Evolutionary conservation across 352 stramenopile species (phyloP).

Genomic region (Phytophthora tubulina): DNA sequence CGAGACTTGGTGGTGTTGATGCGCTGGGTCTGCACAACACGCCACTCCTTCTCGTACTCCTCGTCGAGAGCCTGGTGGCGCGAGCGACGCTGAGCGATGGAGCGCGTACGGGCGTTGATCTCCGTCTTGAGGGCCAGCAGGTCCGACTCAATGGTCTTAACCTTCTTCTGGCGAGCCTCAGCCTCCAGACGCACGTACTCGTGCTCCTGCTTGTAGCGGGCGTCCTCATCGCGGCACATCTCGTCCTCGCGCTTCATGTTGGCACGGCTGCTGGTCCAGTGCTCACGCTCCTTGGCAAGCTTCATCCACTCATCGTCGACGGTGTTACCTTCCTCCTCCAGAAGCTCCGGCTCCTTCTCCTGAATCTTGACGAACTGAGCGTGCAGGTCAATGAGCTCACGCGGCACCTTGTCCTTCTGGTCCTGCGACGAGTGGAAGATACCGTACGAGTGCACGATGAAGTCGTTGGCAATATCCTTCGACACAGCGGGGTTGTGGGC

Average conservation of each 20-base stretch:
- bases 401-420: slow-evolving; percentile 66
- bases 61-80: slow-evolving; percentile 81
- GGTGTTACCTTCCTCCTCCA: slow-evolving; percentile 85
- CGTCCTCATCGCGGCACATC: slow-evolving; percentile 87
- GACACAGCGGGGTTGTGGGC: slow-evolving; percentile 89
- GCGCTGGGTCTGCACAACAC: slow-evolving; percentile 72
- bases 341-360: slow-evolving; percentile 78
- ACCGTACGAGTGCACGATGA: slow-evolving; percentile 88
- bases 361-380: slow-evolving; percentile 85
- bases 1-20: slow-evolving; percentile 70
- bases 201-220: slow-evolving; percentile 88
- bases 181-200: slow-evolving; percentile 80
- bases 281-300: slow-evolving; percentile 88
- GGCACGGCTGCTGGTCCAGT: slow-evolving; percentile 88
- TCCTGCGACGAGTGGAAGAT: slow-evolving; percentile 74
- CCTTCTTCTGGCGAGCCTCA: slow-evolving; percentile 86
- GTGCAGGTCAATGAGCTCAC: slow-evolving; percentile 80
- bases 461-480: slow-evolving; percentile 90
- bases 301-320: slow-evolving; percentile 92
- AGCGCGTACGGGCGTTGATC: slow-evolving; percentile 74
- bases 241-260: slow-evolving; percentile 93
- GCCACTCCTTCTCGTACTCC: slow-evolving; percentile 90
- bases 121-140: slow-evolving; percentile 82
- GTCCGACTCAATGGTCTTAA: slow-evolving; percentile 83
- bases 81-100: slow-evolving; percentile 76